These are phyloP conservation scores for Mortierella sp. DNA, from an alignment of 371 early-diverging fungal species.

Conservation along the genomic window DNA sequence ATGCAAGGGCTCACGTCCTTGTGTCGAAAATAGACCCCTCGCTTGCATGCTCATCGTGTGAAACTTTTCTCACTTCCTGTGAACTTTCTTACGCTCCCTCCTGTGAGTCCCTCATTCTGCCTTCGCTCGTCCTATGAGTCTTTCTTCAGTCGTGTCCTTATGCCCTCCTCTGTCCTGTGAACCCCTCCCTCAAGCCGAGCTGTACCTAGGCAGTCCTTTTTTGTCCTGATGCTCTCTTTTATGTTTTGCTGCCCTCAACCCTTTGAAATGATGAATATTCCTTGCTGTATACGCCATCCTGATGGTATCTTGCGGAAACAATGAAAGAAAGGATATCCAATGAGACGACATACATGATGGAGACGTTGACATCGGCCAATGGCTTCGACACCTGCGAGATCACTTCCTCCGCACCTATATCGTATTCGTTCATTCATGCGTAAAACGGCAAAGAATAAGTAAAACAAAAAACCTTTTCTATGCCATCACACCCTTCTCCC, in stretches of 20 bases:
- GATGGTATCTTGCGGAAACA: not conserved
- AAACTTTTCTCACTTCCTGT: not conserved
- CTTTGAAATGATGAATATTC: not conserved
- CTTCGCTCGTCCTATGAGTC: no score
- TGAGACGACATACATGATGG: conserved; percentile 49
- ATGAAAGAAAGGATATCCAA: no score
- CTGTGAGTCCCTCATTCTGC: no score
- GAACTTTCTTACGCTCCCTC: no score
- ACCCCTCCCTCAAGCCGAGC: no score
- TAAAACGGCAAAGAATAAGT: not conserved
- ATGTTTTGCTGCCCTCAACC: not conserved
- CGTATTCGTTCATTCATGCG: not conserved
- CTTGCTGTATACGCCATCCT: not conserved
- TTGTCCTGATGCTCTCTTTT: not conserved
- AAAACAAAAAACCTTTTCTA: not conserved
- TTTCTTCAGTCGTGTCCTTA: no score
- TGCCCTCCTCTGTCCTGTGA: no score
- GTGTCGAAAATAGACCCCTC: not conserved
- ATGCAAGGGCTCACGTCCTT: not conserved
- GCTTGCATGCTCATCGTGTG: not conserved
- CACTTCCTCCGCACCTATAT: conserved; percentile 42
- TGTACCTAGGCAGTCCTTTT: no score
- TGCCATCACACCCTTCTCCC: not conserved
- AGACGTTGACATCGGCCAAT: conserved; percentile 48
- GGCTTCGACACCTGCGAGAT: conserved; percentile 48